A percentile compares a stretch with the other conserved stretches of the same genome.
These are phyloP conservation scores for Ophiocordyceps camponoti-leonardi DNA, from an alignment of 2,329 filamentous ascomycete species.

Conservation along the genomic window DNA sequence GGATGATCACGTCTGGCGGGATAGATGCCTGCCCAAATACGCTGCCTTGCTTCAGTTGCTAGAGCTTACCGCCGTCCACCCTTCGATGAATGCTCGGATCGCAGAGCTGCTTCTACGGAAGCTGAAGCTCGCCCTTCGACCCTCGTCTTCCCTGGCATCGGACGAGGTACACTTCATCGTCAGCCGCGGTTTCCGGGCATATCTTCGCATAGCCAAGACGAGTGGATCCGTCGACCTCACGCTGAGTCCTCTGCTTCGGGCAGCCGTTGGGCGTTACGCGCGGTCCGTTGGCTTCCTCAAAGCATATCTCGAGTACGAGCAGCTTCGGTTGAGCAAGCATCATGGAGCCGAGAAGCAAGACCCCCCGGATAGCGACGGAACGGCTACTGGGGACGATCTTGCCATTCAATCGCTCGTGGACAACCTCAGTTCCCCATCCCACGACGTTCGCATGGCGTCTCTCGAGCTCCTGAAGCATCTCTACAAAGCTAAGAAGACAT, in stretches of 20 bases:
- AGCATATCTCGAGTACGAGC: constrained; percentile 40
- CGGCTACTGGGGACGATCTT: constrained; percentile 33
- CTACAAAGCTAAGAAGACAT: constrained; percentile 10
- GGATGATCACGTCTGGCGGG: constrained; percentile 43
- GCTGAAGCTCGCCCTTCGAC: constrained; percentile 45
- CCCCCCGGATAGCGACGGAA: constrained; percentile 23
- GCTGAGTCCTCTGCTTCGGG: constrained; percentile 48
- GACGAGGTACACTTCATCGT: constrained; percentile 56
- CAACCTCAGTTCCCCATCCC: constrained; percentile 61
- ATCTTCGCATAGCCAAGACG: constrained; percentile 46
- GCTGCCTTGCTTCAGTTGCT: constrained; percentile 49
- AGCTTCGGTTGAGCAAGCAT: constrained; percentile 8
- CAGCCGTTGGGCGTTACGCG: constrained; percentile 48
- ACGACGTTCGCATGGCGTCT: constrained; percentile 55
- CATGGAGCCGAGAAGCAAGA: constrained; percentile 8
- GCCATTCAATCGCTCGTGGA: constrained; percentile 48
- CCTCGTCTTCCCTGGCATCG: constrained; percentile 38
- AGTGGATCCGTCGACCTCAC: constrained; percentile 38
- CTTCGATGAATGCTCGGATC: constrained; percentile 48
- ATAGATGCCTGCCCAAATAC: constrained; percentile 48
- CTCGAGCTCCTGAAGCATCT: constrained; percentile 54
- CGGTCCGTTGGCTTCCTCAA: constrained; percentile 49
- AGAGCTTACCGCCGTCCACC: constrained; percentile 43
- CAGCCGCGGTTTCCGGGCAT: constrained; percentile 57
- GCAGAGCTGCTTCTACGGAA: constrained; percentile 48